A percentile compares a stretch with the other conserved stretches of the same genome.
These are phyloP conservation scores for Picea engelmannii DNA, from an alignment of 83 land plant species.

Conservation along the genomic window DNA sequence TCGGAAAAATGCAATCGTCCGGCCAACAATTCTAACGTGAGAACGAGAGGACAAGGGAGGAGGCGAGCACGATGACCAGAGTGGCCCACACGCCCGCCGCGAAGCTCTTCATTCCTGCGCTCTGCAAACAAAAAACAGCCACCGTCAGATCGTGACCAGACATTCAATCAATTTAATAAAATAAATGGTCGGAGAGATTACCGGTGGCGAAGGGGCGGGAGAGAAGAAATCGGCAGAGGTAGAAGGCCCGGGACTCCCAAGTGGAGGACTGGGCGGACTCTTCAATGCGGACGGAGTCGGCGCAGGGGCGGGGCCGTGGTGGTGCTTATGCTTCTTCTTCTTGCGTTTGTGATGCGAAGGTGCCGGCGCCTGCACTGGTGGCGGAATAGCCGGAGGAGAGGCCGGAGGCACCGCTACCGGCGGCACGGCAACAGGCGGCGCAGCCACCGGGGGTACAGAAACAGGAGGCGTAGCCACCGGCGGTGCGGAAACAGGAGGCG, in stretches of 20 bases:
- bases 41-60: background rate
- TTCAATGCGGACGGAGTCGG: background rate
- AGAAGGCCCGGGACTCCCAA: background rate
- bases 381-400: too few species aligned
- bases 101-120: background rate
- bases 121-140: background rate
- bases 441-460: too few species aligned
- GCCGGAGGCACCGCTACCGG: too few species aligned
- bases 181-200: background rate
- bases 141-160: background rate
- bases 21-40: too few species aligned
- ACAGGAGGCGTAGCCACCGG: too few species aligned
- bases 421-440: too few species aligned
- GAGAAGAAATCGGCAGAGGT: background rate
- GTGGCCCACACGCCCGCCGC: background rate
- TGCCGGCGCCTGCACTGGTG: too few species aligned
- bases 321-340: slow-evolving; percentile 1
- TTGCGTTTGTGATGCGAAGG: too few species aligned
- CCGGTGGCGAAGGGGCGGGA: background rate
- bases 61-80: background rate
- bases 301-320: slow-evolving; percentile 8
- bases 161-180: background rate
- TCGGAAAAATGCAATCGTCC: too few species aligned
- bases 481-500: too few species aligned
- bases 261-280: background rate